These are phyloP conservation scores for Trichocladium antarcticum DNA, from an alignment of 495 filamentous ascomycete species.

Conservation along the genomic window DNA sequence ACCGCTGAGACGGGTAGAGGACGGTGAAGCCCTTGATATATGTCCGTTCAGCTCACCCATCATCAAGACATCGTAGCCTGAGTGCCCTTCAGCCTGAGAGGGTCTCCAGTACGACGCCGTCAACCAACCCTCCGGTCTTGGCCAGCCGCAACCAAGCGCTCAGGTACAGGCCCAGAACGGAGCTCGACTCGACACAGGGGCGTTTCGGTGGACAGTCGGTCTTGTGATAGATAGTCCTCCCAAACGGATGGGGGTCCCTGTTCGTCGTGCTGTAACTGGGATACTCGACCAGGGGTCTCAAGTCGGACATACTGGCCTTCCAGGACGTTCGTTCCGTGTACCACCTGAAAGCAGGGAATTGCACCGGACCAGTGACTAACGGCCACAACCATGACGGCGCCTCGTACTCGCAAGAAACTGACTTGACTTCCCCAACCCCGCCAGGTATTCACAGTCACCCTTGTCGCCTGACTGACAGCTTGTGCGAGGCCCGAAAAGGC, in stretches of 20 bases:
- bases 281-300: slow-evolving; percentile 15
- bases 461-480: slow-evolving; percentile 4
- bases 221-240: no score
- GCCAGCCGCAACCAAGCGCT: not conserved
- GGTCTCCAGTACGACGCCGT: slow-evolving; percentile 17
- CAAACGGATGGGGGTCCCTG: slow-evolving; percentile 1
- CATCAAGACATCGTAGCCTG: slow-evolving; percentile 6
- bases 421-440: slow-evolving; percentile 20
- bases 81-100: slow-evolving; percentile 1
- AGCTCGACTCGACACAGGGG: no score
- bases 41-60: not conserved
- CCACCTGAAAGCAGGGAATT: slow-evolving; percentile 18
- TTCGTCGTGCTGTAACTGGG: not conserved
- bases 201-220: no score
- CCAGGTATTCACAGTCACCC: slow-evolving; percentile 16
- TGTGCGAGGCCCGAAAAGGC: slow-evolving; percentile 27
- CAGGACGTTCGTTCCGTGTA: slow-evolving; percentile 7
- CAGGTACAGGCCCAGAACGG: slow-evolving; percentile 17
- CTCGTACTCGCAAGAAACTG: slow-evolving; percentile 9
- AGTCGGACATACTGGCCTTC: slow-evolving; percentile 11
- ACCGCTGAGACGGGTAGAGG: no score
- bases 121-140: slow-evolving; percentile 16
- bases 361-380: slow-evolving; percentile 19
- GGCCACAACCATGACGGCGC: slow-evolving; percentile 35
- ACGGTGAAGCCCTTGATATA: no score